Base-by-base conservation (phyloP, 768 basidiomycete genomes). In the Phlegmacium glaucopus region DNA sequence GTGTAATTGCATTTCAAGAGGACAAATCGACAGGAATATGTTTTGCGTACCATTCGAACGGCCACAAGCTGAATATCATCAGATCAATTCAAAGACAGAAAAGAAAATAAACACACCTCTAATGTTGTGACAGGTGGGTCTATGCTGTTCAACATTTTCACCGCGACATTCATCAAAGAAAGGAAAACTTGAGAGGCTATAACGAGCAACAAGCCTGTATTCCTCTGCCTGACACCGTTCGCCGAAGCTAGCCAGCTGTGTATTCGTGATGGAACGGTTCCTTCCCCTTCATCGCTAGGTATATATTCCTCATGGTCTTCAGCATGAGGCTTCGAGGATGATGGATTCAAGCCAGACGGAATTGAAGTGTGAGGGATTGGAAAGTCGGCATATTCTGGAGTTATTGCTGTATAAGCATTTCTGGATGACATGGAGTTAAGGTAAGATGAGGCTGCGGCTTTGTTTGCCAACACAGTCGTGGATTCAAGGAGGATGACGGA, bases 181-280 rank as follows among this genome's bases (percentile, higher is more conserved):
- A 83, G 75, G 63, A 83, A 82, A 11, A 80, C 66, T 58, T 86
- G 81, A 9, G 83, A 61, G 3, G 66, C 64, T 5, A 73, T 74
- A 13, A 89, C 74, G 13, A 86, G 70, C 28, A 85, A 61, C 43
- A 90, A 63, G 8, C 87, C 87, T 4, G 68, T 61, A 63, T 89
- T 87, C 28, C 45, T 54, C 30, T 53, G 35, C 18, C 61, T 30
- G n/a, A 59, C 34, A 29, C 42, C 46, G 17, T 39, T 34, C 11
- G 38, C 16, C 11, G 16, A 13, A 30, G 15, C 30, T 29, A 13
- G 28, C 25, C 22, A n/a, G 17, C 9, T 37, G 17, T 27, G 40
- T n/a, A 16, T 11, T 18, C 41, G 30, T 22, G 5, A 5, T 22
- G 22, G 22, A 22, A 3, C 22, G 5, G 3, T 22, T 22, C 22